phyloP scores from a whole-genome alignment of 2,329 filamentous ascomycete species.

The Penicillium sclerotigenum region DNA sequence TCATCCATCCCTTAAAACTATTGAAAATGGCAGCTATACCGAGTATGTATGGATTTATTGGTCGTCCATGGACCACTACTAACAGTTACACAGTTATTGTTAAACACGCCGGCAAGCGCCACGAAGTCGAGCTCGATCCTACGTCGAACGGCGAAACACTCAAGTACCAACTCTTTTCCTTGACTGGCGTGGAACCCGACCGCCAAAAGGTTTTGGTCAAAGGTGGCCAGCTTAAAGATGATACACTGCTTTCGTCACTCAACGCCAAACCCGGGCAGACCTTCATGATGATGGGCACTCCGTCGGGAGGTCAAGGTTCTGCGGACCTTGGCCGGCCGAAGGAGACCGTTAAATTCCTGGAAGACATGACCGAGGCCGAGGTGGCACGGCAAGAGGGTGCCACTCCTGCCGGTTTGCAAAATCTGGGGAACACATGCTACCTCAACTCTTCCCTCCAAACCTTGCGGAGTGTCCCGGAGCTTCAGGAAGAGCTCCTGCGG shows the following conservation, averaged over 20 bases:
- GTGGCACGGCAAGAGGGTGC: slow-evolving; percentile 77
- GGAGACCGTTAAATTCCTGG: slow-evolving; percentile 80
- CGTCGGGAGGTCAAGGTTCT: slow-evolving; percentile 60
- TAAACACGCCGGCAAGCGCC: slow-evolving; percentile 92
- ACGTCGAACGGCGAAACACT: slow-evolving; percentile 83
- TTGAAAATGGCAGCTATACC: slow-evolving; percentile 54
- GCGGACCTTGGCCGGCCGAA: slow-evolving; percentile 67
- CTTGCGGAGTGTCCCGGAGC: slow-evolving; percentile 81
- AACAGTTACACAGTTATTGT: slow-evolving; percentile 65
- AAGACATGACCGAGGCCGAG: slow-evolving; percentile 97
- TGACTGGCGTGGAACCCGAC: slow-evolving; percentile 93
- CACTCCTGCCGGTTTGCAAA: slow-evolving; percentile 81
- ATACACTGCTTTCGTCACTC: slow-evolving; percentile 78
- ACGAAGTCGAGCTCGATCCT: slow-evolving; percentile 88
- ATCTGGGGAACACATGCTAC: slow-evolving; percentile 97
- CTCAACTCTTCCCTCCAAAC: slow-evolving; percentile 97
- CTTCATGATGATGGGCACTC: slow-evolving; percentile 96
- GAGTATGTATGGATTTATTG: slow-evolving; percentile 41
- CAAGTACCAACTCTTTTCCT: slow-evolving; percentile 91
- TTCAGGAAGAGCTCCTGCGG: slow-evolving; percentile 71
- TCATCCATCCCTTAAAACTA: not conserved
- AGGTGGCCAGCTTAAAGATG: slow-evolving; percentile 91
- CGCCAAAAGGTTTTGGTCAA: slow-evolving; percentile 95
- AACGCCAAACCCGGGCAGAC: slow-evolving; percentile 80
- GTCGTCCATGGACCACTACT: slow-evolving; percentile 10